Conservation (phyloP, 495 filamentous ascomycete genomes). For the Monascus purpureus region DNA sequence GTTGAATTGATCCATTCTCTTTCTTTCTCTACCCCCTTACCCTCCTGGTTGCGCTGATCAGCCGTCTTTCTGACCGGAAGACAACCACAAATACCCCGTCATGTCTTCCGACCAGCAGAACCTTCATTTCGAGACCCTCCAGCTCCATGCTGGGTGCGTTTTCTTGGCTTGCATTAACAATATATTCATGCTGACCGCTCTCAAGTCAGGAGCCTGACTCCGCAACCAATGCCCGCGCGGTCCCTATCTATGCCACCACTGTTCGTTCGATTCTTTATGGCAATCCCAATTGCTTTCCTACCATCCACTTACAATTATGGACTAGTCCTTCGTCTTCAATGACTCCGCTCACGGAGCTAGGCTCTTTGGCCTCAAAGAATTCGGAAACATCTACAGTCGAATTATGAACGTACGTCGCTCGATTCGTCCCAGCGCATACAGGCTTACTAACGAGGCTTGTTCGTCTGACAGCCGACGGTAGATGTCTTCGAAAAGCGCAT, state of each 20-base stretch:
- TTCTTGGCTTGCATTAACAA: slow-evolving; percentile 1
- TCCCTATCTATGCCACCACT: slow-evolving; percentile 92
- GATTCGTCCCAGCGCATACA: background rate
- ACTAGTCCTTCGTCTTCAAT: slow-evolving; percentile 82
- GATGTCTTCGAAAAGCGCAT: slow-evolving; percentile 98
- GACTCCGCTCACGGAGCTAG: slow-evolving; percentile 93
- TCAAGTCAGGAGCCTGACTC: slow-evolving; percentile 74
- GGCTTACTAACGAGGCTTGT: background rate
- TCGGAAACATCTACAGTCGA: slow-evolving; percentile 95
- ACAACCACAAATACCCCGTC: too few species aligned
- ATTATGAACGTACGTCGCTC: slow-evolving; percentile 62
- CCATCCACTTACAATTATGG: too few species aligned
- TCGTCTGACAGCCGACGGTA: slow-evolving; percentile 58
- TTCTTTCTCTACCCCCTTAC: too few species aligned
- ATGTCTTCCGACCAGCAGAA: slow-evolving; percentile 18
- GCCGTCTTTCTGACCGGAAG: too few species aligned
- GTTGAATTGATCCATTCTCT: too few species aligned
- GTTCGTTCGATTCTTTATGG: slow-evolving; percentile 8
- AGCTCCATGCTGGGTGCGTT: slow-evolving; percentile 84
- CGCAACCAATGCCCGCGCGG: slow-evolving; percentile 79
- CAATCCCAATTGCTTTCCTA: too few species aligned
- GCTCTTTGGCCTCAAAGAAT: slow-evolving; percentile 94
- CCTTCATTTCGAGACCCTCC: slow-evolving; percentile 75
- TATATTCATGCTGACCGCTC: background rate
- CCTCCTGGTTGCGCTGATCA: too few species aligned